Evolutionary conservation across 2,329 filamentous ascomycete species (phyloP).

Genomic region (Lachnellula hyalina): DNA sequence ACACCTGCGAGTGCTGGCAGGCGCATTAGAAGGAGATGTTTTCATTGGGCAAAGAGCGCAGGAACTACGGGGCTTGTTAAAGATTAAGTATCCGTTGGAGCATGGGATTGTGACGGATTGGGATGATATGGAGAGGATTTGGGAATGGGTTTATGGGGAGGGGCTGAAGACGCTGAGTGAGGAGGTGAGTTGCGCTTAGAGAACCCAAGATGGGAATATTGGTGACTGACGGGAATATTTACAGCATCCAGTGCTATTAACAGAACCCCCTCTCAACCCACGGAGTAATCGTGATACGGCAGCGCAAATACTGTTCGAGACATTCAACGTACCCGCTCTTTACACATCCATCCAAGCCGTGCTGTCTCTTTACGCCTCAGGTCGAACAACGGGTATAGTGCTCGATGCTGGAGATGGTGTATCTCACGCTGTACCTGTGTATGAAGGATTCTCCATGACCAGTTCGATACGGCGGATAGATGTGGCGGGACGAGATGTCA

Average conservation of each 20-base stretch:
- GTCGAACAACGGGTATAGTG: conserved; percentile 92
- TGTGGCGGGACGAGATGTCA: conserved; percentile 92
- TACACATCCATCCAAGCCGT: conserved; percentile 98
- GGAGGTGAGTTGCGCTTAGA: conserved; percentile 56
- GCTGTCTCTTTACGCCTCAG: conserved; percentile 90
- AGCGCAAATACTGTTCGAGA: conserved; percentile 96
- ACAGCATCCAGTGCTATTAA: conserved; percentile 90
- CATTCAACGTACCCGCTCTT: conserved; percentile 93
- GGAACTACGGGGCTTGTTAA: conserved; percentile 85
- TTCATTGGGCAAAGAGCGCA: conserved; percentile 91
- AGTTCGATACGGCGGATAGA: conserved; percentile 95
- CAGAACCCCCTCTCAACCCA: conserved; percentile 92
- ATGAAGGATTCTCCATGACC: conserved; percentile 94
- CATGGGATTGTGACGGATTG: conserved; percentile 98
- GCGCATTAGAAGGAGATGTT: conserved; percentile 90
- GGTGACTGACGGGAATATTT: conserved; percentile 5
- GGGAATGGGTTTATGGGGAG: conserved; percentile 95
- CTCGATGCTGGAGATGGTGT: conserved; percentile 94
- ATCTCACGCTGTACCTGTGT: conserved; percentile 94
- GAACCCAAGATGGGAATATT: not conserved
- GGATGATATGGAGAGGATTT: conserved; percentile 99
- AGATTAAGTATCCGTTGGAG: conserved; percentile 92
- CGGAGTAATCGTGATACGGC: conserved; percentile 93
- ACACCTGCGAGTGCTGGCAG: conserved; percentile 90
- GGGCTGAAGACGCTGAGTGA: conserved; percentile 95